phyloP scores from a whole-genome alignment of 768 basidiomycete genomes.

The Hygrophorus pudorinus region DNA sequence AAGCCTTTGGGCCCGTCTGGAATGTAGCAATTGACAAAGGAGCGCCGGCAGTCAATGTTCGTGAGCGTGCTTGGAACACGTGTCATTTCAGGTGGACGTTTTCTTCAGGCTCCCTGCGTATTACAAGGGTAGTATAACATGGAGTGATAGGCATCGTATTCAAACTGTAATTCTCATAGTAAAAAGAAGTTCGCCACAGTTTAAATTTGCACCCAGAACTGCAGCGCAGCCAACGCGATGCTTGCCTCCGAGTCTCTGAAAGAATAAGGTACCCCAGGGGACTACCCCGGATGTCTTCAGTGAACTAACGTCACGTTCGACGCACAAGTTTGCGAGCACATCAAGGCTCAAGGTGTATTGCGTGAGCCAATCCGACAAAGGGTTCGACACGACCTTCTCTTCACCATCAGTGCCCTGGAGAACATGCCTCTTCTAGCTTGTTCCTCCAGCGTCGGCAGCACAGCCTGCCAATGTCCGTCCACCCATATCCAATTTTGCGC shows the following conservation, averaged over 20 bases:
- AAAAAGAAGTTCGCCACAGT: not conserved
- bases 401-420: slow-evolving; percentile 19
- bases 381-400: slow-evolving; percentile 10
- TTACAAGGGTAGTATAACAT: no score
- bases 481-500: slow-evolving; percentile 36
- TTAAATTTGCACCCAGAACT: no score
- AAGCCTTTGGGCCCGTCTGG: no score
- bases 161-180: slow-evolving; percentile 4
- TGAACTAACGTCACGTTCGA: not conserved
- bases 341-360: not conserved
- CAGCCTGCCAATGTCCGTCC: slow-evolving; percentile 45
- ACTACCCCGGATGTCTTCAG: not conserved
- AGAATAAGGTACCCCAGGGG: no score
- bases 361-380: not conserved
- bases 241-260: no score
- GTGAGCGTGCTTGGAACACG: no score
- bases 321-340: not conserved
- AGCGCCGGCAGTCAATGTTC: no score
- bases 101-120: no score
- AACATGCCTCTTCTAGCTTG: slow-evolving; percentile 35
- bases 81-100: no score
- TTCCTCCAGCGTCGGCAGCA: slow-evolving; percentile 36
- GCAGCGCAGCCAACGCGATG: no score
- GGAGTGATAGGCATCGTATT: no score
- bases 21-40: no score